Base-by-base conservation (phyloP, 2,329 filamentous ascomycete species). In the Venturia asperata region DNA sequence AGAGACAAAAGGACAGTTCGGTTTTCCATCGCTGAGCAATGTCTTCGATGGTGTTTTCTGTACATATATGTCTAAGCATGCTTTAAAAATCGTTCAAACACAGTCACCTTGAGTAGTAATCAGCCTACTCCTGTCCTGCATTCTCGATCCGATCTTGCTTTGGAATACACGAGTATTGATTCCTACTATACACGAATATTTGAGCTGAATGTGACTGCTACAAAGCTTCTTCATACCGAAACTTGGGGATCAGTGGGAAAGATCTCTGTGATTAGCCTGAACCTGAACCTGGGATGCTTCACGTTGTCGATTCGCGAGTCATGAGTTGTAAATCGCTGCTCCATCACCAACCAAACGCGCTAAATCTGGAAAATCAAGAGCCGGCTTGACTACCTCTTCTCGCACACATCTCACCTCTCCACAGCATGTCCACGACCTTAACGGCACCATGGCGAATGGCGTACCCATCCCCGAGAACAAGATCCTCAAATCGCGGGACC, bases 401-500 rank as follows among this genome's bases (percentile, higher is more conserved):
- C 30, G 19, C 27, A 17, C 52, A 58, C 37, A n/a, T 58, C 17
- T n/a, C 4, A 37, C 30, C 30, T 37, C 15, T 58, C 52, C 30
- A 58, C 52, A 58, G 52, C 52, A 58, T 58, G 52, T 58, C 15
- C 52, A 58, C 52, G 52, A 15, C 30, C 52, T 24, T 15, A 37
- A 37, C 30, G n/a, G n/a, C 52, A 58, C 30, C 52, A 64, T 56
- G 63, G 43, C 63, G 37, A 42, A 30, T 21, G 55, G 11, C 19
- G 34, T 21, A 56, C 63, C 49, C 19, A 67, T 68, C 37, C 68
- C 69, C 47, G 76, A 77, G 66, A 68, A 70, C 67, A 70, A 76
- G 15, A 68, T 81, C 66, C 74, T 82, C 64, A 73, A 72, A 66
- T 76, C 78, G 5, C 73, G 75, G 63, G 74, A 77, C 68, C 74